phyloP scores from a whole-genome alignment of 495 filamentous ascomycete species.

The Apiosordaria backusii region DNA sequence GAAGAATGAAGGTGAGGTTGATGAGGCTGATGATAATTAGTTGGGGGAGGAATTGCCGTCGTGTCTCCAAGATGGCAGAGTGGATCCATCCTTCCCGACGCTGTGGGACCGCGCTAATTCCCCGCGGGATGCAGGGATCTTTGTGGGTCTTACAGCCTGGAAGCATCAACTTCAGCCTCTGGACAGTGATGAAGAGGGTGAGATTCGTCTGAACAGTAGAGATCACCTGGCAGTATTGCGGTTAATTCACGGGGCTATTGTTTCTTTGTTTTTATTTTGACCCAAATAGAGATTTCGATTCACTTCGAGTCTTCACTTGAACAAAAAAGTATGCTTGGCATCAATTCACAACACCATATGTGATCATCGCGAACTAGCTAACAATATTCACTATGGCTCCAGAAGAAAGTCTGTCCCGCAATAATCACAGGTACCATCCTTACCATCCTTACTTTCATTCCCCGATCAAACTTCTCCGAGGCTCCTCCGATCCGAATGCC shows the following conservation, averaged over 20 bases:
- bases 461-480: neutral
- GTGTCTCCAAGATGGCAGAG: conserved; percentile 1
- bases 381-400: neutral
- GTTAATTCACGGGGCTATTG: neutral
- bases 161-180: neutral
- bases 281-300: neutral
- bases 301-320: neutral
- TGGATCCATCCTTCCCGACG: conserved; percentile 16
- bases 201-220: neutral
- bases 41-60: neutral
- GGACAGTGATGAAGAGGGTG: neutral
- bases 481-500: neutral
- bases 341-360: neutral
- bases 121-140: conserved; percentile 17
- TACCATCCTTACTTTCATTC: neutral
- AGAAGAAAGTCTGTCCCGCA: neutral
- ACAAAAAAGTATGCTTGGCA: neutral
- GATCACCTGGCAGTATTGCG: neutral
- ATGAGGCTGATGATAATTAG: neutral
- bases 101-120: conserved; percentile 17
- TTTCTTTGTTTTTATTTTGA: neutral
- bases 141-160: neutral
- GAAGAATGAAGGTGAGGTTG: neutral
- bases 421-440: neutral
- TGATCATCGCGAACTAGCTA: neutral